These are phyloP conservation scores for Stagonosporopsis cucurbitacearum DNA, from an alignment of 2,329 filamentous ascomycete genomes.

Conservation along the genomic window DNA sequence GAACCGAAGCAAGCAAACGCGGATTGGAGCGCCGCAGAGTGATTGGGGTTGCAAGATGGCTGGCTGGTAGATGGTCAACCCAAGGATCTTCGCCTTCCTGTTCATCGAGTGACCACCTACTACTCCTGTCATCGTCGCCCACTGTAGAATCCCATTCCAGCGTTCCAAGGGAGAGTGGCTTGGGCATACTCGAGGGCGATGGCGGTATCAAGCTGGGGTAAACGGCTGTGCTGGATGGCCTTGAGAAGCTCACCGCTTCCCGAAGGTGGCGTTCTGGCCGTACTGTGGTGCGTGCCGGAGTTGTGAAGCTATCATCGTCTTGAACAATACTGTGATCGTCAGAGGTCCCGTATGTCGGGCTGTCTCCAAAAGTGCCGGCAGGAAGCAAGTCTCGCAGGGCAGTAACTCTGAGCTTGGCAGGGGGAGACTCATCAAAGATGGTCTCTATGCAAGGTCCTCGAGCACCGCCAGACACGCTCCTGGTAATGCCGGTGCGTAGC, in stretches of 20 bases:
- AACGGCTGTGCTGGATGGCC: conserved; percentile 41
- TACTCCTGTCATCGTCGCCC: conserved; percentile 49
- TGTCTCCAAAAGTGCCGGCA: conserved; percentile 53
- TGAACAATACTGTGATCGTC: conserved; percentile 56
- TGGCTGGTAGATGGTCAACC: conserved; percentile 48
- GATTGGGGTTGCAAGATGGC: conserved; percentile 40
- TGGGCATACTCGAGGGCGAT: conserved; percentile 54
- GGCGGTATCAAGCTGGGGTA: conserved; percentile 52
- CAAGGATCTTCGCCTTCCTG: conserved; percentile 48
- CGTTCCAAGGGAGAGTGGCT: conserved; percentile 49
- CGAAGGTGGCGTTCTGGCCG: conserved; percentile 46
- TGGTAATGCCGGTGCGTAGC: conserved; percentile 72
- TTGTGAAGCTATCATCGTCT: conserved; percentile 58
- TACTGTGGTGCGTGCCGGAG: conserved; percentile 55
- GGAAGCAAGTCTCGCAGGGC: conserved; percentile 58
- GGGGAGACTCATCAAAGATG: conserved; percentile 80
- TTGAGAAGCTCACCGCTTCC: conserved; percentile 44
- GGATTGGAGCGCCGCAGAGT: conserved; percentile 43
- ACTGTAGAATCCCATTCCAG: conserved; percentile 50
- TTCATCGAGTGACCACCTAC: conserved; percentile 52
- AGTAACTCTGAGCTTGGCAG: conserved; percentile 52
- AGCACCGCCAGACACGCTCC: conserved; percentile 65
- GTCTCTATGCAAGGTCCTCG: conserved; percentile 76
- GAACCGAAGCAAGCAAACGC: conserved; percentile 36
- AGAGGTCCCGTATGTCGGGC: conserved; percentile 39